phyloP scores from a whole-genome alignment of 805 yeast genomes.

The Dipodascus albidus region DNA sequence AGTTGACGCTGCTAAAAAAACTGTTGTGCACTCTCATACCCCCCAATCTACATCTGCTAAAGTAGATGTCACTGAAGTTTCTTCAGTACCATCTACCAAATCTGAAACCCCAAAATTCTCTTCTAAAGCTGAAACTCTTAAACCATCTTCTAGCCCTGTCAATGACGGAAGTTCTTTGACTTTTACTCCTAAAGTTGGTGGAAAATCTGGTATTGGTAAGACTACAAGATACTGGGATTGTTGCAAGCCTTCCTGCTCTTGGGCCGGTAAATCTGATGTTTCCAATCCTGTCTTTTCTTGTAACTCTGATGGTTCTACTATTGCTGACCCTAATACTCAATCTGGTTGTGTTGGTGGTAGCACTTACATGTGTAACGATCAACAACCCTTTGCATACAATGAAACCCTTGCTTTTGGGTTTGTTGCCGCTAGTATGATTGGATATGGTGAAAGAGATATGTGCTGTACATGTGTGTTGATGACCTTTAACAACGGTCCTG shows the following conservation, averaged over 20 bases:
- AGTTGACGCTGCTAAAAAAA: too few relatives aligned
- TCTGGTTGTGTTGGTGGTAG: slow-evolving; percentile 7
- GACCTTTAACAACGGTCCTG: slow-evolving; percentile 5
- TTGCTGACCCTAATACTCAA: slow-evolving; percentile 2
- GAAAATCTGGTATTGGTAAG: slow-evolving; percentile 1
- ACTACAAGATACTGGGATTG: slow-evolving; percentile 8
- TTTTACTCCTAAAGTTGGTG: neutral
- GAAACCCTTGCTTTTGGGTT: slow-evolving; percentile 4
- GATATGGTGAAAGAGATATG: slow-evolving; percentile 2
- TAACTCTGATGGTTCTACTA: slow-evolving; percentile 6
- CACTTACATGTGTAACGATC: slow-evolving; percentile 5
- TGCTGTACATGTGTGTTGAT: slow-evolving; percentile 5
- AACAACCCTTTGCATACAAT: slow-evolving; percentile 6
- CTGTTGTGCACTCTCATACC: neutral
- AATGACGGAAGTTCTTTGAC: too few relatives aligned
- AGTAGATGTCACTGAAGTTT: neutral
- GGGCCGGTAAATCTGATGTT: slow-evolving; percentile 6
- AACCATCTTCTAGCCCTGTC: neutral
- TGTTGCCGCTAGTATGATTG: slow-evolving; percentile 4
- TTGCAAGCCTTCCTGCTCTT: slow-evolving; percentile 7
- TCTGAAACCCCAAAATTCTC: too few relatives aligned
- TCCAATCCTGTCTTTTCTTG: slow-evolving; percentile 4
- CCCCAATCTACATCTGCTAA: neutral
- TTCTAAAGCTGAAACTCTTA: too few relatives aligned
- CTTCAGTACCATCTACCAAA: too few relatives aligned